A percentile compares a stretch with the other conserved stretches of the same genome.
Evolutionary conservation across 306 rosid genomes (phyloP).

Genomic region (Ceratonia siliqua): DNA sequence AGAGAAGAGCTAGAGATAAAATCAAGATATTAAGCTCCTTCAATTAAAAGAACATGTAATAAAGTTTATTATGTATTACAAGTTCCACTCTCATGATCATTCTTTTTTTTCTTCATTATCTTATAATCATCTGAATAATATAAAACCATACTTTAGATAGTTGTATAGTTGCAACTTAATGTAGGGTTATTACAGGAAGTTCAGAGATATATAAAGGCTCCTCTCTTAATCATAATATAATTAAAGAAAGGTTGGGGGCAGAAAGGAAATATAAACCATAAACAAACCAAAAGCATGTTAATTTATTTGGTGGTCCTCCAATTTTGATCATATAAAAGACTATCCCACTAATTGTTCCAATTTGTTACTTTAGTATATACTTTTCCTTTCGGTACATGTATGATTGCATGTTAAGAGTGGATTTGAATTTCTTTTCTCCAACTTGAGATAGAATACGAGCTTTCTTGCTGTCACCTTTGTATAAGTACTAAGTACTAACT

Average conservation of each 20-base stretch:
- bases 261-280: too few relatives aligned
- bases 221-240: not conserved
- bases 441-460: not conserved
- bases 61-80: too few relatives aligned
- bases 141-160: not conserved
- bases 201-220: not conserved
- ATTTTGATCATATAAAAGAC: not conserved
- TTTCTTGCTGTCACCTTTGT: not conserved
- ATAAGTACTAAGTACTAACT: not conserved
- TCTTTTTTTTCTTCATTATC: too few relatives aligned
- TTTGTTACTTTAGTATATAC: not conserved
- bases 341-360: not conserved
- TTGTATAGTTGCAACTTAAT: not conserved
- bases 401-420: not conserved
- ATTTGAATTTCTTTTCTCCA: not conserved
- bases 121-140: too few relatives aligned
- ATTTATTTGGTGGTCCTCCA: not conserved
- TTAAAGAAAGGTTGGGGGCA: not conserved
- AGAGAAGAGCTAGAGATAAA: too few relatives aligned
- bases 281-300: not conserved
- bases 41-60: too few relatives aligned
- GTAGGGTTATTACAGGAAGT: not conserved
- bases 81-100: too few relatives aligned
- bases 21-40: too few relatives aligned
- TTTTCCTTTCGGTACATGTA: not conserved